These are phyloP conservation scores for Acer yangbiense DNA, from an alignment of 345 rosid species.

Conservation along the genomic window DNA sequence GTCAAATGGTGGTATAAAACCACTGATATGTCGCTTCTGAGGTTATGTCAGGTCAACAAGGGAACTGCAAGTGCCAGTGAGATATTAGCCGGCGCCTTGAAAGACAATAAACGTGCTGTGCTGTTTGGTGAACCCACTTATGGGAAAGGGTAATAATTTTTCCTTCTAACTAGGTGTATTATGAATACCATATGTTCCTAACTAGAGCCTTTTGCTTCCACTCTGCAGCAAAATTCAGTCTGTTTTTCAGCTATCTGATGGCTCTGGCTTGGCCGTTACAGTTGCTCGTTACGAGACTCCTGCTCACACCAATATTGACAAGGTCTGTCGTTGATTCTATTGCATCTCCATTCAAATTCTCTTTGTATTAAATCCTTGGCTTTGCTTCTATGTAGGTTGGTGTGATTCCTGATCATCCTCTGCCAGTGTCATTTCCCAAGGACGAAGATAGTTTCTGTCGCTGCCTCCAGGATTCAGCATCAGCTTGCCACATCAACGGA, in stretches of 20 bases:
- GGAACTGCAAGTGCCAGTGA: conserved; percentile 99
- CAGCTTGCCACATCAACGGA: conserved; percentile 68
- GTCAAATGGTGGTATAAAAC: neutral
- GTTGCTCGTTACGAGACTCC: conserved; percentile 97
- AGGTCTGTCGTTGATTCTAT: conserved; percentile 42
- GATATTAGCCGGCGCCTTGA: conserved; percentile 90
- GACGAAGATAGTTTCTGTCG: conserved; percentile 74
- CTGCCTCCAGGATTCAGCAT: conserved; percentile 74
- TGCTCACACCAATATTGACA: conserved; percentile 82
- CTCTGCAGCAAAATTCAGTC: conserved; percentile 91
- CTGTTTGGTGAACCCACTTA: conserved; percentile 87
- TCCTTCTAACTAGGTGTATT: neutral
- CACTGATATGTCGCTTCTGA: conserved; percentile 14
- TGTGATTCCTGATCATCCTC: conserved; percentile 87
- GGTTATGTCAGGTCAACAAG: conserved; percentile 75
- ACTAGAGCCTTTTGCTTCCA: conserved; percentile 9
- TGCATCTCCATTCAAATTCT: neutral
- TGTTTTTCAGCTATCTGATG: conserved; percentile 92
- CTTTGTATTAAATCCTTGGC: neutral
- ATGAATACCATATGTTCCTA: conserved; percentile 4
- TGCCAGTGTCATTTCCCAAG: conserved; percentile 76
- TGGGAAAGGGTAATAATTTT: conserved; percentile 82
- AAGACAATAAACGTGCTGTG: conserved; percentile 88
- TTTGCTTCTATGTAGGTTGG: conserved; percentile 56
- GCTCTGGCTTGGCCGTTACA: conserved; percentile 91